Evolutionary conservation across 2,329 filamentous ascomycete genomes (phyloP).

Genomic region (Fusarium sp.): DNA sequence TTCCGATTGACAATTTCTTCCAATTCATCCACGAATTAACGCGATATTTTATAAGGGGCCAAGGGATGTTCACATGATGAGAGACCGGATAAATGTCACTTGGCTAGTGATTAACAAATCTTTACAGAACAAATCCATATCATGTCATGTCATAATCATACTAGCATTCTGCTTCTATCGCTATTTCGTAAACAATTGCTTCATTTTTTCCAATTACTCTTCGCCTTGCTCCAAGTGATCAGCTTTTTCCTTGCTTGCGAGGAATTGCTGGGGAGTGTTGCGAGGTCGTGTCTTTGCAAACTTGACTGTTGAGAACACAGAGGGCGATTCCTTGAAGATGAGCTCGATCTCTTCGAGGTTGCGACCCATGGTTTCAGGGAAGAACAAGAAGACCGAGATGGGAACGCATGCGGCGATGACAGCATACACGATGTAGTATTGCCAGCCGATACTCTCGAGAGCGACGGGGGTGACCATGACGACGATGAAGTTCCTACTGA

Average conservation of each 20-base stretch:
- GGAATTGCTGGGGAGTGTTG: conserved; percentile 27
- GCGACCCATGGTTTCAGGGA: conserved; percentile 53
- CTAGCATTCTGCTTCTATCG: conserved; percentile 22
- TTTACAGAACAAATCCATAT: not conserved
- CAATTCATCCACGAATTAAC: conserved; percentile 26
- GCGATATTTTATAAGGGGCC: not conserved
- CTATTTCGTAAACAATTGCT: conserved; percentile 17
- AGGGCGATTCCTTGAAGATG: conserved; percentile 41
- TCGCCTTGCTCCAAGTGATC: conserved; percentile 21
- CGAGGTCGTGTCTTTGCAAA: conserved; percentile 31
- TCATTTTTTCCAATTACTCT: not conserved
- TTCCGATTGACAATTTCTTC: conserved; percentile 1
- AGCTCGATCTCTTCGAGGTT: conserved; percentile 48
- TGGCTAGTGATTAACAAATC: not conserved
- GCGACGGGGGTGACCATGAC: conserved; percentile 74
- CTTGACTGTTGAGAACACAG: conserved; percentile 31
- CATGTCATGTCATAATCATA: conserved; percentile 30
- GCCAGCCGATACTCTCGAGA: conserved; percentile 67
- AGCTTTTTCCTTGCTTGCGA: conserved; percentile 22
- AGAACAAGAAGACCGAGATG: conserved; percentile 53
- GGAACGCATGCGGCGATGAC: conserved; percentile 58
- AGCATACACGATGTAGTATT: conserved; percentile 60
- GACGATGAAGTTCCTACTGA: conserved; percentile 55
- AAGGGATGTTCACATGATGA: conserved; percentile 2
- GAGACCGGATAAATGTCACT: conserved; percentile 13